Base-by-base conservation (phyloP, 2,329 filamentous ascomycete species). In the Onygenales sp. region DNA sequence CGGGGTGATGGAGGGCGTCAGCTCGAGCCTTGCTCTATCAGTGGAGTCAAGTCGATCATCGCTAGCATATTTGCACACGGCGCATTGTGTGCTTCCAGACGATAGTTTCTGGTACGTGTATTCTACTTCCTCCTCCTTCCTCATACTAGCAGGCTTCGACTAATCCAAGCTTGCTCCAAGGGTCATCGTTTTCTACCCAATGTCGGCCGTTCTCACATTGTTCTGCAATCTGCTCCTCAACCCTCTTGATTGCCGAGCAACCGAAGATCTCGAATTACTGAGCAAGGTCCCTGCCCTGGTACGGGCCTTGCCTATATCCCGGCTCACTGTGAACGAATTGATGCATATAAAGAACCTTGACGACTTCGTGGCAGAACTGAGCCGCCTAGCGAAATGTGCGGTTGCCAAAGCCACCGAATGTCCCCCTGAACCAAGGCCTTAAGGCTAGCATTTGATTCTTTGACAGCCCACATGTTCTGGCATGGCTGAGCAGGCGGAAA, bases 31-130 rank as follows among this genome's bases (percentile, higher is more conserved):
- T 11, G 74, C 75, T 1, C 62, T 82, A 2, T 76, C 78, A 0
- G 69, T 82, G 0, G 77, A 82, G 52, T 79, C 79, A 0, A 80
- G 78, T 57, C 74, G 80, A 4, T 79, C 78, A 0, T 80, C 78
- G 0, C 60, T 82, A 2, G 64, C 75, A 2, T 81, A 76, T 48
- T 59, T 81, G 2, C 64, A 70, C 27, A 68, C 69, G 0, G 71
- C 75, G 0, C 69, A 72, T 2, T 64, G 72, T 44, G 68, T 69
- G 0, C 61, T 81, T 1, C 67, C 71, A 0, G 68, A 72, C 1
- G 74, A 77, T 43, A 70, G 74, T 9, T 80, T 81, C 57, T 79
- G 76, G 76, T 78, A 64, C 58, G 71, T 59, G 21, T 27, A 27
- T 5, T 27, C 3, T 44, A 21, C 33, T 42, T 42, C 38, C 35